These are phyloP conservation scores for Fusarium fracticaudum DNA, from an alignment of 2,329 filamentous ascomycete genomes.

Conservation along the genomic window DNA sequence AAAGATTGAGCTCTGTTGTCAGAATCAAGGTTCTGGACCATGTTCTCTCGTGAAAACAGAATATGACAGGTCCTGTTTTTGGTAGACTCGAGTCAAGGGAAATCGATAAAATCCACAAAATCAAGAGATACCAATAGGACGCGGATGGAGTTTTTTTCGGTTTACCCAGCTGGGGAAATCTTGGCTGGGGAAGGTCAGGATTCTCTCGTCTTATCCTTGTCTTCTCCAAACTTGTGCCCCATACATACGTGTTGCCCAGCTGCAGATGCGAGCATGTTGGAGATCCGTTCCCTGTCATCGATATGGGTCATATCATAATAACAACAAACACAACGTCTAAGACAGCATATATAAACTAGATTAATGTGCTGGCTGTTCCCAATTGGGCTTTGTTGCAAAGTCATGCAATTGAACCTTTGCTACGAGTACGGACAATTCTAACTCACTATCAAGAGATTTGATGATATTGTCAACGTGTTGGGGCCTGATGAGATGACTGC, in stretches of 20 bases:
- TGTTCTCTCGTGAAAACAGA: slow-evolving; percentile 4
- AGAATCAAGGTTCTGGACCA: slow-evolving; percentile 31
- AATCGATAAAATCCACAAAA: neutral
- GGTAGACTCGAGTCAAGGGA: neutral
- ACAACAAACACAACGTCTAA: neutral
- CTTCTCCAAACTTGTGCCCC: slow-evolving; percentile 15
- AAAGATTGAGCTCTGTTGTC: slow-evolving; percentile 2
- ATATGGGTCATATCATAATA: neutral
- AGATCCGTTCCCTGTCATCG: neutral
- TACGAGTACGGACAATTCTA: neutral
- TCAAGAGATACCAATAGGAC: neutral
- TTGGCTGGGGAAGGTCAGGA: slow-evolving; percentile 11
- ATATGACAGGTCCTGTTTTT: slow-evolving; percentile 12
- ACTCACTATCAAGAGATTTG: neutral
- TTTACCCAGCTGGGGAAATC: slow-evolving; percentile 13
- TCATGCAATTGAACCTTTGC: neutral
- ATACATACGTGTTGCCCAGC: neutral
- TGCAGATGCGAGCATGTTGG: slow-evolving; percentile 2
- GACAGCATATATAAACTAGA: neutral
- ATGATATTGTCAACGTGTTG: neutral
- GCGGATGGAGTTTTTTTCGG: neutral
- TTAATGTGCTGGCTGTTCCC: too few species aligned
- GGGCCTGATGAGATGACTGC: too few species aligned
- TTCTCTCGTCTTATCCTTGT: slow-evolving; percentile 16
- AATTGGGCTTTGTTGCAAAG: neutral